Conservation (phyloP, 2,329 filamentous ascomycete genomes). For the Exophiala viscosa region DNA sequence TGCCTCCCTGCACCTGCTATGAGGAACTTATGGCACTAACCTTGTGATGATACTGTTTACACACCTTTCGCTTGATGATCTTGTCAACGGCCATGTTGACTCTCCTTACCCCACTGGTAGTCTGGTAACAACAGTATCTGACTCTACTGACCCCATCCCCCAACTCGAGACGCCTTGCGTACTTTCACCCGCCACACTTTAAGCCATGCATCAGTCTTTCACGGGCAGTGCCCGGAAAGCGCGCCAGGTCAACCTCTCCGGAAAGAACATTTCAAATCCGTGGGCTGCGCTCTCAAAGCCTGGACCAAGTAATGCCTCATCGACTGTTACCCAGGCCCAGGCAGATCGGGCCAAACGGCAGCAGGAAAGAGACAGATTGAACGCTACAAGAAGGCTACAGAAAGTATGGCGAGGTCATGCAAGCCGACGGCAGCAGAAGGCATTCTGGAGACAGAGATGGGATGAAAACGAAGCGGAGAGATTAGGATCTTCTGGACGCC, state of each 20-base stretch:
- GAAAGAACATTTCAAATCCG: constrained; percentile 68
- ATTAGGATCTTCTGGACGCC: not conserved
- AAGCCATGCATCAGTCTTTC: constrained; percentile 84
- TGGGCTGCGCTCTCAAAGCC: constrained; percentile 54
- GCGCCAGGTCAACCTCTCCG: constrained; percentile 91
- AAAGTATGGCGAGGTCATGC: constrained; percentile 75
- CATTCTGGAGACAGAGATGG: constrained; percentile 58
- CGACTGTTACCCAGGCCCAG: constrained; percentile 76
- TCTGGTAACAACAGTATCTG: too few species aligned
- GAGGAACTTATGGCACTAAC: too few species aligned
- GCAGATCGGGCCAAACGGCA: constrained; percentile 79
- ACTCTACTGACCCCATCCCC: too few species aligned
- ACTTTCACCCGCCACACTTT: not conserved
- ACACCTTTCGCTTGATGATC: too few species aligned
- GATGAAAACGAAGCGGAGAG: constrained; percentile 53
- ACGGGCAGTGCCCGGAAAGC: constrained; percentile 80
- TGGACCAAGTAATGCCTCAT: constrained; percentile 35
- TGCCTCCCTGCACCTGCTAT: too few species aligned
- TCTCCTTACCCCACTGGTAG: too few species aligned
- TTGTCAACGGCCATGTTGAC: too few species aligned
- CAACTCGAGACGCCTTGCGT: not conserved
- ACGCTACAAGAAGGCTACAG: constrained; percentile 72
- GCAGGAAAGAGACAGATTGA: constrained; percentile 71
- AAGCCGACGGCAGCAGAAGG: constrained; percentile 57
- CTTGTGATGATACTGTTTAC: too few species aligned